phyloP scores from a whole-genome alignment of 768 basidiomycete species.

The Cyclocybe aegerita region DNA sequence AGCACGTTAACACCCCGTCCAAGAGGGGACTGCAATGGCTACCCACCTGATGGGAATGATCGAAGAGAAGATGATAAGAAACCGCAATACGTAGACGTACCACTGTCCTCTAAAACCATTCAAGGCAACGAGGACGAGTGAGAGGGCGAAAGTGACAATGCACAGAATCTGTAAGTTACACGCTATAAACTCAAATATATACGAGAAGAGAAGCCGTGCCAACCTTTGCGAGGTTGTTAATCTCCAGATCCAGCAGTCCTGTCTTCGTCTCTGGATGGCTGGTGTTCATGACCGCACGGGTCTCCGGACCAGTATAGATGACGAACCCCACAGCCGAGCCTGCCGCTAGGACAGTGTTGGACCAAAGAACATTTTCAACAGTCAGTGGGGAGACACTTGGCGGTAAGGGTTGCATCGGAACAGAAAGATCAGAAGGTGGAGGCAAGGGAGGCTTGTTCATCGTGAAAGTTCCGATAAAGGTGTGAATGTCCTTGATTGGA shows the following conservation, averaged over 20 bases:
- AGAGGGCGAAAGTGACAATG: conserved; percentile 89
- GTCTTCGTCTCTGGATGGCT: conserved; percentile 95
- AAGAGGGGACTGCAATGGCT: not conserved
- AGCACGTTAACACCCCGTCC: not conserved
- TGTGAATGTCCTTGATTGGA: conserved; percentile 95
- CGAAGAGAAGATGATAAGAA: conserved; percentile 96
- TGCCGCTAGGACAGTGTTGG: conserved; percentile 95
- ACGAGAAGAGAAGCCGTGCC: conserved; percentile 27
- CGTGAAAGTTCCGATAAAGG: conserved; percentile 92
- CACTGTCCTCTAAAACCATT: conserved; percentile 95
- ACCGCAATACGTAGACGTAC: conserved; percentile 96
- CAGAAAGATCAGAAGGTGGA: conserved; percentile 25
- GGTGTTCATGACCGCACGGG: conserved; percentile 98
- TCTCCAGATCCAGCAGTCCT: conserved; percentile 89
- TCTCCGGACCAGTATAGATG: conserved; percentile 93
- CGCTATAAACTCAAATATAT: not conserved
- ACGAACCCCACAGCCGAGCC: conserved; percentile 92
- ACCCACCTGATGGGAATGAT: conserved; percentile 97
- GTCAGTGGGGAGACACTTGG: conserved; percentile 81
- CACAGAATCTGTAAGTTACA: conserved; percentile 74
- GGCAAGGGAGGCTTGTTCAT: conserved; percentile 48
- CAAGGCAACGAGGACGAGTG: conserved; percentile 87
- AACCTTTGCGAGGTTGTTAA: conserved; percentile 96
- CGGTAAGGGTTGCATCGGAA: conserved; percentile 40
- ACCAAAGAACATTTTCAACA: conserved; percentile 95